These are phyloP conservation scores for Gigaspora rosea DNA, from an alignment of 192 early-diverging fungal genomes.

Conservation along the genomic window DNA sequence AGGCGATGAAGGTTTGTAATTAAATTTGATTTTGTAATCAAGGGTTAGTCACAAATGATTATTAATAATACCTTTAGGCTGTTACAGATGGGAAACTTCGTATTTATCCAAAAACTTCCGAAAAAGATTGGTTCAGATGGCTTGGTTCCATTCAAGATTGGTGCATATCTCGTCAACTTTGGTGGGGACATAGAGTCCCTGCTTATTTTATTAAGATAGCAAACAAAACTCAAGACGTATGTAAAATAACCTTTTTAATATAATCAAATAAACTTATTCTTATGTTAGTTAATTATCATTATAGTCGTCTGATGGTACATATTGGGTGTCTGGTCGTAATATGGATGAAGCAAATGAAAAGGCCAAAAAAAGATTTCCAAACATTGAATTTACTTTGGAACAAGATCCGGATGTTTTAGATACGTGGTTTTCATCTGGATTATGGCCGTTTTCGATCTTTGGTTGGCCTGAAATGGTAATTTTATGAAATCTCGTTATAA, in stretches of 20 bases:
- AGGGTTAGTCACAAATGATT: neutral
- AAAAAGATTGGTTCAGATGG: slow-evolving; percentile 97
- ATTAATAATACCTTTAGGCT: slow-evolving; percentile 43
- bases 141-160: slow-evolving; percentile 95
- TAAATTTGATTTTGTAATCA: neutral
- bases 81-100: slow-evolving; percentile 79
- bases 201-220: slow-evolving; percentile 91
- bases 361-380: slow-evolving; percentile 80
- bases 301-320: slow-evolving; percentile 59
- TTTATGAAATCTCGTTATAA: neutral
- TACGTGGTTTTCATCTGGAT: slow-evolving; percentile 98
- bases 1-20: slow-evolving; percentile 61
- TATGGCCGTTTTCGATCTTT: slow-evolving; percentile 98
- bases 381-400: slow-evolving; percentile 78
- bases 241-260: neutral
- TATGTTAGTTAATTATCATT: slow-evolving; percentile 14
- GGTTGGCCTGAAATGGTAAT: slow-evolving; percentile 90
- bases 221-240: slow-evolving; percentile 55
- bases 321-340: slow-evolving; percentile 88
- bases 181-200: slow-evolving; percentile 99
- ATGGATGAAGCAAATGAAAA: slow-evolving; percentile 73
- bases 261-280: neutral
- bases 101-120: slow-evolving; percentile 82
- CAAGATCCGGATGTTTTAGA: slow-evolving; percentile 98
- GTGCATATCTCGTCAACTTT: slow-evolving; percentile 98